Conservation (phyloP, 2,329 filamentous ascomycete genomes). For the Cercospora zeina region DNA sequence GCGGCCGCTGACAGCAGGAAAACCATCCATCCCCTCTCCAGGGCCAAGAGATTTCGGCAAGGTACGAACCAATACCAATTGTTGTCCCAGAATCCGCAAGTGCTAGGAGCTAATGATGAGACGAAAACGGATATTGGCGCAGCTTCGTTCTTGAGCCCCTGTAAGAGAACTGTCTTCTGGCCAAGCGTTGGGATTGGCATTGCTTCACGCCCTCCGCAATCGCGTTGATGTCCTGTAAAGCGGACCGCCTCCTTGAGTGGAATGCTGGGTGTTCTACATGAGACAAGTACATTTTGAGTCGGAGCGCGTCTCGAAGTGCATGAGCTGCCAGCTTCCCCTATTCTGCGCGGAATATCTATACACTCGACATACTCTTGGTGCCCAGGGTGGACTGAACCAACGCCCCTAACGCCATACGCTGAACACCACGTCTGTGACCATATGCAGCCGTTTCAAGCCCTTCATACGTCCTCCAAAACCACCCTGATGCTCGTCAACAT, state of each 20-base stretch:
- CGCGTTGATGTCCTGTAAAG: neutral
- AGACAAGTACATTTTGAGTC: neutral
- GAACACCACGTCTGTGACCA: neutral
- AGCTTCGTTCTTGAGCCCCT: too few relatives aligned
- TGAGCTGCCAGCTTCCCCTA: neutral
- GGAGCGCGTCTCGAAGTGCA: neutral
- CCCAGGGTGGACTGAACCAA: neutral
- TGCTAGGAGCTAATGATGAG: too few relatives aligned
- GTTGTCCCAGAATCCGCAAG: too few relatives aligned
- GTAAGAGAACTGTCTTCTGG: too few relatives aligned
- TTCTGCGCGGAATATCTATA: neutral
- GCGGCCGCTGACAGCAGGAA: too few relatives aligned
- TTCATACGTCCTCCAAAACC: neutral
- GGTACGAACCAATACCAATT: too few relatives aligned
- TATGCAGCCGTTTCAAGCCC: neutral
- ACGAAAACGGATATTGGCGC: too few relatives aligned
- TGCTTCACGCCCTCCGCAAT: neutral
- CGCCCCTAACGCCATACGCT: neutral
- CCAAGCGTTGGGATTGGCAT: too few relatives aligned
- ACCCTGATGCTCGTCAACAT: neutral
- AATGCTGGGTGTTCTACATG: neutral
- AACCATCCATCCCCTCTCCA: too few relatives aligned
- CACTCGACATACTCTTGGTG: neutral
- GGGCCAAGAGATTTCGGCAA: too few relatives aligned
- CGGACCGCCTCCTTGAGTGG: neutral